Percentiles rank a stretch among this genome's conserved stretches.
phyloP scores from a whole-genome alignment of 129 eudicot species.

The Centrapalus pauciflorus region DNA sequence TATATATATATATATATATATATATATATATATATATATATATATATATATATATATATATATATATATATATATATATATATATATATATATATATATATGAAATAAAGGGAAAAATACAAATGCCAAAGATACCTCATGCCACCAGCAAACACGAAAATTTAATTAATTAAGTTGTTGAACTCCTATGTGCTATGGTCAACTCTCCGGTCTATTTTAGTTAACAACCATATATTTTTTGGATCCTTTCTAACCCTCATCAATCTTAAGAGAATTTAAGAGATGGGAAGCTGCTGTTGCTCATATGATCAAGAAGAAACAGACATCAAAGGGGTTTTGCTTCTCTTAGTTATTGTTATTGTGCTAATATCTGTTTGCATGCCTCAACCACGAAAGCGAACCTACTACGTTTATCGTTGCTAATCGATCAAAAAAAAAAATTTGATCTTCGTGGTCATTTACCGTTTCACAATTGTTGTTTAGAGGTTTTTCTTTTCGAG shows the following conservation, averaged over 20 bases:
- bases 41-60: neutral
- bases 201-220: neutral
- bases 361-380: constrained; percentile 17
- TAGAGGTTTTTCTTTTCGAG: neutral
- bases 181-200: neutral
- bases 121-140: neutral
- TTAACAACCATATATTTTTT: constrained; percentile 6
- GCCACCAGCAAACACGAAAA: constrained; percentile 2
- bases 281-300: constrained; percentile 25
- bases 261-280: neutral
- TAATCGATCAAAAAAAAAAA: no score
- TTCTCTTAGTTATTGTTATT: constrained; percentile 6
- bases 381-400: constrained; percentile 14
- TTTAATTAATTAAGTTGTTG: neutral
- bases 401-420: constrained; percentile 12
- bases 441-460: no score
- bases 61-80: neutral
- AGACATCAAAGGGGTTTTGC: constrained; percentile 17
- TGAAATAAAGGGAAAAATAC: neutral
- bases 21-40: neutral
- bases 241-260: neutral
- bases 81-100: neutral
- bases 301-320: constrained; percentile 8
- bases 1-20: no score
- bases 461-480: no score